Percentiles rank a stretch among this genome's conserved stretches.
These are phyloP conservation scores for Carallia pectinifolia DNA, from an alignment of 345 rosid genomes.

Conservation along the genomic window DNA sequence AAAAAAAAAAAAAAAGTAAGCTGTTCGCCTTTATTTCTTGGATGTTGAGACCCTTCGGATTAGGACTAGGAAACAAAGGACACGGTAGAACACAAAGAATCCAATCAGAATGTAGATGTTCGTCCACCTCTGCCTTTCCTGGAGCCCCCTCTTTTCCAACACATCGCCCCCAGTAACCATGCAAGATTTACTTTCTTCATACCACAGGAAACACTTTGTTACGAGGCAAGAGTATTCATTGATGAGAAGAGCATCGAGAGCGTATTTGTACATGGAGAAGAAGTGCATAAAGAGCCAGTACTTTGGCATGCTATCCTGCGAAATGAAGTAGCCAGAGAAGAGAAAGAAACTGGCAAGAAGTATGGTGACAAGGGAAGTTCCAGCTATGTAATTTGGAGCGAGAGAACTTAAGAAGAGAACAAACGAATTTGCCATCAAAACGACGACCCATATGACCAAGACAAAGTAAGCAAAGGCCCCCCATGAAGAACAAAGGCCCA, in stretches of 20 bases:
- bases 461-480: conserved; percentile 74
- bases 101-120: conserved; percentile 71
- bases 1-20: not conserved
- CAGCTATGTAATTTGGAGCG: conserved; percentile 89
- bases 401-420: conserved; percentile 84
- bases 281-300: conserved; percentile 95
- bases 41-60: conserved; percentile 74
- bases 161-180: conserved; percentile 70
- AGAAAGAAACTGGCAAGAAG: conserved; percentile 76
- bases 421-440: conserved; percentile 89
- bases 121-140: conserved; percentile 64
- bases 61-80: conserved; percentile 67
- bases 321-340: conserved; percentile 91
- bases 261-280: conserved; percentile 90
- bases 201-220: conserved; percentile 65
- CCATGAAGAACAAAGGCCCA: conserved; percentile 80
- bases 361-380: conserved; percentile 71
- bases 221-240: conserved; percentile 85
- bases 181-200: conserved; percentile 47
- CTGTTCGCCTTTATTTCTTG: conserved; percentile 39
- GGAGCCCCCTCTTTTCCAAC: conserved; percentile 63
- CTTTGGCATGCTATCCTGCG: conserved; percentile 71
- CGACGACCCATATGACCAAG: conserved; percentile 69
- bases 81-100: conserved; percentile 78
- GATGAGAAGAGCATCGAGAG: conserved; percentile 76